Percentiles rank a stretch among this genome's conserved stretches.
These are phyloP conservation scores for Kwoniella europaea DNA, from an alignment of 768 basidiomycete species.

Conservation along the genomic window DNA sequence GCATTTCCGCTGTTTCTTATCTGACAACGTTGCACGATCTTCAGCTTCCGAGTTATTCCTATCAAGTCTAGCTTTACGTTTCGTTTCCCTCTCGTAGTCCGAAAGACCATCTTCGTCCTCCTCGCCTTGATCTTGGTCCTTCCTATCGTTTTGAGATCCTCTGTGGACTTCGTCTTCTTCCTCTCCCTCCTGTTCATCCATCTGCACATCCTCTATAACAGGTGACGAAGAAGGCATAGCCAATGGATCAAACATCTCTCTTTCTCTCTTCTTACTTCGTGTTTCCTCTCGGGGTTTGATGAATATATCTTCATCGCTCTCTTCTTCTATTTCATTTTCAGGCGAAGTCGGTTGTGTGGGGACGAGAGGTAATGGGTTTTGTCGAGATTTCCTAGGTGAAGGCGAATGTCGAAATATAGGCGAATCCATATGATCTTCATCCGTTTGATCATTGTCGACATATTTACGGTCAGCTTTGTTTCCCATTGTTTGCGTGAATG, in stretches of 20 bases:
- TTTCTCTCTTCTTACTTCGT: neutral
- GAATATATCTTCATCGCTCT: constrained; percentile 27
- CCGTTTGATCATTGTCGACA: neutral
- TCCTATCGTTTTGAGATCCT: too few relatives aligned
- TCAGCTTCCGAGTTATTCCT: neutral
- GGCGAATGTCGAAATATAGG: neutral
- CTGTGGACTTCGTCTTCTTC: too few relatives aligned
- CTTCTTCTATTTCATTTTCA: constrained; percentile 1
- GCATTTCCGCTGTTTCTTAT: too few relatives aligned
- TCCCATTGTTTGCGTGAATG: too few relatives aligned
- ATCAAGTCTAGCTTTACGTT: neutral
- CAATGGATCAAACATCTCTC: constrained; percentile 23
- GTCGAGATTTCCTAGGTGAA: neutral
- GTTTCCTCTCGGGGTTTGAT: constrained; percentile 3
- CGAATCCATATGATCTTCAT: neutral
- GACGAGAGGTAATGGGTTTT: neutral
- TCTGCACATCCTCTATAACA: constrained; percentile 7
- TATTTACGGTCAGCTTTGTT: too few relatives aligned
- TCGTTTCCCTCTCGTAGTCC: constrained; percentile 25
- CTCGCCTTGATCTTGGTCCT: constrained; percentile 5
- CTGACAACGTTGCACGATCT: neutral
- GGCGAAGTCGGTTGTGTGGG: neutral
- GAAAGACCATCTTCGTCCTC: constrained; percentile 26
- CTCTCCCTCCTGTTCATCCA: neutral
- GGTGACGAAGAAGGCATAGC: constrained; percentile 19